A percentile compares a stretch with the other conserved stretches of the same genome.
Conservation (phyloP, 2,329 filamentous ascomycete genomes). For the Cladophialophora exuberans region DNA sequence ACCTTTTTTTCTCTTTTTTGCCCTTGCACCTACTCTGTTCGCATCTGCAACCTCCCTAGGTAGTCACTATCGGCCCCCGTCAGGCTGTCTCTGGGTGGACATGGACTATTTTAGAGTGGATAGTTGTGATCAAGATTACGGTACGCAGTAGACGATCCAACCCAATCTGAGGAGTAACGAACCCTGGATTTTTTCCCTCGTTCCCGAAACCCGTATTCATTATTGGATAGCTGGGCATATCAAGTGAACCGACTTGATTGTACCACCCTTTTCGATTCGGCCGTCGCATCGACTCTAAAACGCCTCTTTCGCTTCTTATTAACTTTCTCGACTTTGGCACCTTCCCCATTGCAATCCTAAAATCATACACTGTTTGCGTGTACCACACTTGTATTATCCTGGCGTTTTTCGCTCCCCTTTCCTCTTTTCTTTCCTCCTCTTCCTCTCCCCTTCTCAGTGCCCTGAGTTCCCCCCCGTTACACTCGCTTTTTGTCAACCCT, state of each 20-base stretch:
- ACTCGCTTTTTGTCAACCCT: background rate
- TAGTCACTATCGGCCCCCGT: background rate
- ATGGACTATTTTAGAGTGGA: no score
- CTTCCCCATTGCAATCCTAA: slow-evolving; percentile 7
- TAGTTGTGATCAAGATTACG: slow-evolving; percentile 4
- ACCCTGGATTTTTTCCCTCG: background rate
- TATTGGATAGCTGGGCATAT: slow-evolving; percentile 3
- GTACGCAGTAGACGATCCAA: slow-evolving; percentile 17
- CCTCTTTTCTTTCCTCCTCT: background rate
- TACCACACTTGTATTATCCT: background rate
- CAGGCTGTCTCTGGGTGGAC: background rate
- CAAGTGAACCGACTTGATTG: background rate
- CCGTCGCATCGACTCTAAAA: slow-evolving; percentile 10
- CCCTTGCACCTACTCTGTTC: background rate
- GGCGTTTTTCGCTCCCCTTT: background rate
- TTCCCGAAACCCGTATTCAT: slow-evolving; percentile 11
- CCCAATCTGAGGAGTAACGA: no score
- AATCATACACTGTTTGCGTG: slow-evolving; percentile 5
- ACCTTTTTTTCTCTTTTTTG: background rate
- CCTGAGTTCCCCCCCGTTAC: background rate
- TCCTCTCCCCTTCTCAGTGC: slow-evolving; percentile 7
- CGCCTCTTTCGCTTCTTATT: slow-evolving; percentile 14
- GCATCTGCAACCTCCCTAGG: background rate
- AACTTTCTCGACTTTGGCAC: slow-evolving; percentile 9
- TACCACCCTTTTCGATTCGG: slow-evolving; percentile 1